phyloP scores from a whole-genome alignment of 2,329 filamentous ascomycete species.

The Fusarium hostae region DNA sequence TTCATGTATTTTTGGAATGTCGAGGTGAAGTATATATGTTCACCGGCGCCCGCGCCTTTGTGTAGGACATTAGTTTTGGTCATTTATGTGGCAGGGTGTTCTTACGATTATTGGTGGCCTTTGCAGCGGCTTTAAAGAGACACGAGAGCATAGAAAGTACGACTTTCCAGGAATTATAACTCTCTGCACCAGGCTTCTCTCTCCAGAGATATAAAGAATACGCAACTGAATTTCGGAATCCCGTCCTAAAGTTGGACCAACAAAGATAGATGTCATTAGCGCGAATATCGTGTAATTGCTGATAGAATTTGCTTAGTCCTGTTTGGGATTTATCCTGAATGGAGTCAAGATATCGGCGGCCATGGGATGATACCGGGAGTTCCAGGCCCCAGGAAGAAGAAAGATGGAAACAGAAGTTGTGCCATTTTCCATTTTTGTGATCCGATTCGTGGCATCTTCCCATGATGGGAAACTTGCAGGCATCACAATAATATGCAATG shows the following conservation, averaged over 20 bases:
- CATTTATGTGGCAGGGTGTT: fast-evolving
- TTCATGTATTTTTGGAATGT: no score
- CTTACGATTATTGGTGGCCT: not conserved
- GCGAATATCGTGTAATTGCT: not conserved
- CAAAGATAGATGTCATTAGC: not conserved
- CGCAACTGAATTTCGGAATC: no score
- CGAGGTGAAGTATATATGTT: no score
- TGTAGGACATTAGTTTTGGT: fast-evolving
- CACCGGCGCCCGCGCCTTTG: no score
- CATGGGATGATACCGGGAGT: fast-evolving
- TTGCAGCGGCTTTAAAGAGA: fast-evolving
- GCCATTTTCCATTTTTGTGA: not conserved
- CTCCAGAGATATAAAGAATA: no score
- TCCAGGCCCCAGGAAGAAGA: fast-evolving
- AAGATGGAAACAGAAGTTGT: fast-evolving
- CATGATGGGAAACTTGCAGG: not conserved
- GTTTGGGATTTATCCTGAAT: fast-evolving
- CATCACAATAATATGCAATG: not conserved
- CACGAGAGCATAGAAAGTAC: not conserved
- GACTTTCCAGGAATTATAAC: no score
- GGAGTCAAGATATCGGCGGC: fast-evolving
- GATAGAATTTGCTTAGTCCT: fast-evolving
- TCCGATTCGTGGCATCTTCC: no score
- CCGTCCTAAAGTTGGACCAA: no score
- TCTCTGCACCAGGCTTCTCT: no score